Conservation (phyloP, 2,329 filamentous ascomycete genomes). For the Xylaria sp. region DNA sequence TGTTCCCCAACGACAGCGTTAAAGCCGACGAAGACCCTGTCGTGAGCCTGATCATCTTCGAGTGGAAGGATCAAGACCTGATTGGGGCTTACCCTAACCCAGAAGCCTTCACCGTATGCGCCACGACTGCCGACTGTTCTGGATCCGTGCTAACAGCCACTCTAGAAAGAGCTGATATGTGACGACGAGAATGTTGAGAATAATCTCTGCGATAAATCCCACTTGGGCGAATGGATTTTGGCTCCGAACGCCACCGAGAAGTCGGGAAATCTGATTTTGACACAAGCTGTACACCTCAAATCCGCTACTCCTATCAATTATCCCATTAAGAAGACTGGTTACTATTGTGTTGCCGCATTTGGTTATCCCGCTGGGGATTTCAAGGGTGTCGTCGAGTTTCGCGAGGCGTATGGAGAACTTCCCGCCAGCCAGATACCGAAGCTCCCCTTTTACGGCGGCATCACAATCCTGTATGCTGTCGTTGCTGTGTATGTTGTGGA, state of each 20-base stretch:
- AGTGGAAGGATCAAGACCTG: constrained; percentile 86
- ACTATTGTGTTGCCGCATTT: constrained; percentile 90
- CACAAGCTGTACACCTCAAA: constrained; percentile 84
- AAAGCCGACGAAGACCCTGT: constrained; percentile 73
- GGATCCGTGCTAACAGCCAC: constrained; percentile 47
- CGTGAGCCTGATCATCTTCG: constrained; percentile 89
- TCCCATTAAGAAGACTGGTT: constrained; percentile 87
- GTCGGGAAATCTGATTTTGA: constrained; percentile 78
- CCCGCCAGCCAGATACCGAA: constrained; percentile 96
- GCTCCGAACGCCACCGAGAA: constrained; percentile 77
- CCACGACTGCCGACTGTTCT: constrained; percentile 11
- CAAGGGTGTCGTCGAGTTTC: constrained; percentile 85
- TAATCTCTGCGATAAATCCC: constrained; percentile 77
- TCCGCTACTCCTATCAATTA: constrained; percentile 81
- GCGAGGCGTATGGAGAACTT: constrained; percentile 95
- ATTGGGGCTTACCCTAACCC: constrained; percentile 74
- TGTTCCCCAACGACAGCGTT: constrained; percentile 73
- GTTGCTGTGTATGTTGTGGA: constrained; percentile 70
- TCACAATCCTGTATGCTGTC: constrained; percentile 92
- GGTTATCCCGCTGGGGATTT: constrained; percentile 76
- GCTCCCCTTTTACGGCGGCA: constrained; percentile 93
- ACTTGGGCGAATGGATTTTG: constrained; percentile 87
- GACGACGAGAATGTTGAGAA: constrained; percentile 74
- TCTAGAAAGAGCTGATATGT: constrained; percentile 76
- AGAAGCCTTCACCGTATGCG: constrained; percentile 63